Base-by-base conservation (phyloP, 345 rosid species). In the Nephelium lappaceum region DNA sequence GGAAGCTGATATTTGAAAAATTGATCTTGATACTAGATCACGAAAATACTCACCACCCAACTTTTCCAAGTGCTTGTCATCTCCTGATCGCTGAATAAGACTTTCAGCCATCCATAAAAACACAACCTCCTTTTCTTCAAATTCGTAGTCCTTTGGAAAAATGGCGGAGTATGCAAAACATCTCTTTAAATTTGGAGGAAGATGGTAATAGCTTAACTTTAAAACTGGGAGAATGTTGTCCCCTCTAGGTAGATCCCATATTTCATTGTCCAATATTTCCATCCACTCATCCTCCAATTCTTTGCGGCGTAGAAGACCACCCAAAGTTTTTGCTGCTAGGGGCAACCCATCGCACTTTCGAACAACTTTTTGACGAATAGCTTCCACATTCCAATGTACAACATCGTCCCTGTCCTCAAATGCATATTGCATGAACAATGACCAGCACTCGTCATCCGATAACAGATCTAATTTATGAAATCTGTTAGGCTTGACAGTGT, bases 361-460 rank as follows among this genome's bases (percentile, higher is more conserved):
- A 21, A 64, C 78, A 42, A 79, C 70, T 67, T 79, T 72, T 67
- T 43, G 49, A 7, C 66, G 68, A 31, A 67, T 45, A 10, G n/a
- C 72, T 21, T 66, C 80, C 16, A 71, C 31, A 51, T 49, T 66
- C 21, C 15, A 18, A 8, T 21, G 8, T 19, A 61, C 23, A n/a
- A 16, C 67, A 24, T 67, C 74, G 6, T 11, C 42, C 66, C 72
- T 77, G 6, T 70, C 73, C 24, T 9, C 15, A 16, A 65, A 77
- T n/a, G n/a, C n/a, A n/a, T n/a, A n/a, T n/a, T n/a, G n/a, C n/a
- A n/a, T n/a, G n/a, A n/a, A n/a, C n/a, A 81, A 15, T 0, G 77
- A 76, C 83, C 77, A 67, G 43, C 69, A 81, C 31, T 71, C 77
- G 12, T 76, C 80, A n/a, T 42, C 64, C 4, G 67, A 64, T 23